Conservation (phyloP, 768 basidiomycete species). For the Lyophyllum decastes region DNA sequence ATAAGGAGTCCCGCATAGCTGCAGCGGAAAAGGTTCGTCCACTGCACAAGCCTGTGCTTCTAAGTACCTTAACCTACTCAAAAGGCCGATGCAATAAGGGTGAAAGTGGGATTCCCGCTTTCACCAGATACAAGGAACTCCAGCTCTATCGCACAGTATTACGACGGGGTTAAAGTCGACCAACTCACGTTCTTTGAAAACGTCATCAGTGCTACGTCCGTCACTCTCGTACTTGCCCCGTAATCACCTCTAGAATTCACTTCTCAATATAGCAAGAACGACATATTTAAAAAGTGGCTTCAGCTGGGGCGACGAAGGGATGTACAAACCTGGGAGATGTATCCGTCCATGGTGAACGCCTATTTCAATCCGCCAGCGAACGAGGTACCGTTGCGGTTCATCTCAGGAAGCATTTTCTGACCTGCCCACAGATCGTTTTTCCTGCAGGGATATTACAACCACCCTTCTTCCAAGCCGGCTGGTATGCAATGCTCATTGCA, state of each 20-base stretch:
- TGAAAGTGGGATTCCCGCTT: slow-evolving; percentile 93
- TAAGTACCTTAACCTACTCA: slow-evolving; percentile 6
- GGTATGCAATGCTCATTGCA: slow-evolving; percentile 42
- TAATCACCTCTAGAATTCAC: not conserved
- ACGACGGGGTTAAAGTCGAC: slow-evolving; percentile 65
- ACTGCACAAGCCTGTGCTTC: not conserved
- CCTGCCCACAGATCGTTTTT: slow-evolving; percentile 73
- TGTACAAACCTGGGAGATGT: slow-evolving; percentile 83
- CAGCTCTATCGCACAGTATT: slow-evolving; percentile 71
- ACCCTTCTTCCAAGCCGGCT: slow-evolving; percentile 84
- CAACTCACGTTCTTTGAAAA: slow-evolving; percentile 82
- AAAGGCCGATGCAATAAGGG: slow-evolving; percentile 77
- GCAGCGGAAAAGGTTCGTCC: slow-evolving; percentile 77
- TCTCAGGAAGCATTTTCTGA: not conserved
- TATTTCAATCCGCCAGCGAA: slow-evolving; percentile 88
- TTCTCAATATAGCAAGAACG: slow-evolving; percentile 45
- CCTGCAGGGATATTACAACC: slow-evolving; percentile 94
- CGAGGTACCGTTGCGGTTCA: slow-evolving; percentile 52
- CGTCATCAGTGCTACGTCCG: slow-evolving; percentile 62
- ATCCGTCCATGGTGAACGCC: slow-evolving; percentile 82
- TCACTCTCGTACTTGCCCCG: slow-evolving; percentile 3
- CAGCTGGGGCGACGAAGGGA: slow-evolving; percentile 72
- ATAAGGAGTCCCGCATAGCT: slow-evolving; percentile 73
- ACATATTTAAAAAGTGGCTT: slow-evolving; percentile 71
- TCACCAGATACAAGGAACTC: slow-evolving; percentile 81